phyloP scores from a whole-genome alignment of 192 early-diverging fungal species.

The Coemansia sp. region DNA sequence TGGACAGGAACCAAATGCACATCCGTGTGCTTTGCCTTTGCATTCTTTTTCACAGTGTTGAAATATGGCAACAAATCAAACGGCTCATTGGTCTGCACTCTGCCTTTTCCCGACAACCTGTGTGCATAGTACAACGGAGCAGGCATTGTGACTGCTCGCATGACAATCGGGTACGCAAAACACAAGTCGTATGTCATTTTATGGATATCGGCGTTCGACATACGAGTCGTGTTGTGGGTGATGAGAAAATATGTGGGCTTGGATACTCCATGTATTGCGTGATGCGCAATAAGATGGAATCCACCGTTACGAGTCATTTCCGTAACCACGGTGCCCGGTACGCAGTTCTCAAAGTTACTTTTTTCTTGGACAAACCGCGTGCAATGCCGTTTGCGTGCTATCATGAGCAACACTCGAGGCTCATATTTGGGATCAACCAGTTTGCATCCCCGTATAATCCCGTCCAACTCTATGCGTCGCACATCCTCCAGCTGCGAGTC shows the following conservation, averaged over 20 bases:
- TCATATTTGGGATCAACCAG: constrained; percentile 22
- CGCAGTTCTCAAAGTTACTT: constrained; percentile 16
- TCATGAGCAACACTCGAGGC: constrained; percentile 20
- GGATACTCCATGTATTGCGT: constrained; percentile 20
- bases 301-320: constrained; percentile 1
- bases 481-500: constrained; percentile 29
- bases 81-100: constrained; percentile 27
- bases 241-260: constrained; percentile 32
- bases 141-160: constrained; percentile 28
- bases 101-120: constrained; percentile 28
- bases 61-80: constrained; percentile 5
- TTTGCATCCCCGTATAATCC: constrained; percentile 19
- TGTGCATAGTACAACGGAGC: constrained; percentile 47
- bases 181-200: constrained; percentile 27
- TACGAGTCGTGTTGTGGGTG: constrained; percentile 23
- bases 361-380: constrained; percentile 15
- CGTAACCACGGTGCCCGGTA: constrained; percentile 25
- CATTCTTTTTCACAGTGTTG: neutral
- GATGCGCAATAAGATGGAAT: constrained; percentile 33
- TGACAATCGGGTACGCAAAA: constrained; percentile 33
- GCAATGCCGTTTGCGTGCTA: constrained; percentile 37
- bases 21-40: neutral
- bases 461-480: constrained; percentile 27
- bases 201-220: neutral
- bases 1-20: constrained; percentile 33